A percentile compares a stretch with the other conserved stretches of the same genome.
Conservation (phyloP, 2,329 filamentous ascomycete genomes). For the Aspergillus aculeatus region DNA sequence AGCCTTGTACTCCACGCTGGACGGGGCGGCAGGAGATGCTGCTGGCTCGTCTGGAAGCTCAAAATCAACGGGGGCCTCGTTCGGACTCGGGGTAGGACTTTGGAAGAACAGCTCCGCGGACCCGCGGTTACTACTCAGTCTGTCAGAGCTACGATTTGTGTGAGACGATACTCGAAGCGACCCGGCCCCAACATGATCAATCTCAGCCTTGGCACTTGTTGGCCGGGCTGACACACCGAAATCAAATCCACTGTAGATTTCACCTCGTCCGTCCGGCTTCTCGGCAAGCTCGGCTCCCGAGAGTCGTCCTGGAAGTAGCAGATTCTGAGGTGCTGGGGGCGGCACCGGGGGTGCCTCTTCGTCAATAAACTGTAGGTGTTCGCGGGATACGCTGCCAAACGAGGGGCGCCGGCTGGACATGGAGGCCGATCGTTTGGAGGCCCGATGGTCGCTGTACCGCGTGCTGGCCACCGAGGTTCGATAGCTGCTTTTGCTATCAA, state of each 20-base stretch:
- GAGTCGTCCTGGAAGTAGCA: constrained; percentile 20
- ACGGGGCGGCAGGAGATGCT: constrained; percentile 12
- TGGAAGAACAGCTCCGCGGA: constrained; percentile 23
- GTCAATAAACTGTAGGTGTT: constrained; percentile 29
- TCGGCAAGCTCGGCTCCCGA: constrained; percentile 24
- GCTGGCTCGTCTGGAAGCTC: constrained; percentile 23
- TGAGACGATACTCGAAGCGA: constrained; percentile 21
- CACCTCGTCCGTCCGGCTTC: constrained; percentile 21
- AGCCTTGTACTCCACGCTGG: constrained; percentile 18
- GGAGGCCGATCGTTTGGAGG: constrained; percentile 32
- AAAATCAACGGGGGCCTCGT: constrained; percentile 18
- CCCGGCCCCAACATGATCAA: constrained; percentile 9
- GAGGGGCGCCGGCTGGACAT: constrained; percentile 33
- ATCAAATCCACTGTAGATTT: constrained; percentile 31
- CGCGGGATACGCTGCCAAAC: constrained; percentile 31
- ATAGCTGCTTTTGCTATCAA: constrained; percentile 41
- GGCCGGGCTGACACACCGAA: constrained; percentile 23
- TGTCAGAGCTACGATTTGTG: constrained; percentile 18
- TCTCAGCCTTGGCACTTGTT: constrained; percentile 5
- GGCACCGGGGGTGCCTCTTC: constrained; percentile 38
- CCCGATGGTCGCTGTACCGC: constrained; percentile 31
- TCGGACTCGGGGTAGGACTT: constrained; percentile 19
- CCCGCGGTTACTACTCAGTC: constrained; percentile 21
- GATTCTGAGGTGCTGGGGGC: constrained; percentile 21
- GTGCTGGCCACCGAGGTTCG: constrained; percentile 42